Evolutionary conservation across 768 basidiomycete genomes (phyloP), one percentile per base, ranked within the genome.

Genomic region (Leucocoprinus sp.): DNA sequence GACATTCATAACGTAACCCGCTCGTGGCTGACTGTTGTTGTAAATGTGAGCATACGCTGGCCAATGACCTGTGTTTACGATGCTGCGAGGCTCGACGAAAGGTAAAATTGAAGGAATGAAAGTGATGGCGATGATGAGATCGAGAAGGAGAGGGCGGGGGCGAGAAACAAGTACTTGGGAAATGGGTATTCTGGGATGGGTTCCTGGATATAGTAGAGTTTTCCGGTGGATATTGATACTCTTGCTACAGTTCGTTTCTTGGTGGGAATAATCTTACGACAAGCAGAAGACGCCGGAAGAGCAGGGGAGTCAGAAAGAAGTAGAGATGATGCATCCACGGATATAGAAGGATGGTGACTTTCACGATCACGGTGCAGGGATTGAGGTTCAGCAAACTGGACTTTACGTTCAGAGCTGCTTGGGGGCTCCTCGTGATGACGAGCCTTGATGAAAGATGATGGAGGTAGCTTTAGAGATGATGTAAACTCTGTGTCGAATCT

Each of bases 121-220:
- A 41, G 8, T 41, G 24, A 15, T 23, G n/a, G 27, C 18, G 28
- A 12, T 27, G 12, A 5, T 19, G 31, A 31, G 42, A 40, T 14
- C 4, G 31, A 34, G 31, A 9, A 1, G 31, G 23, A 7, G 39
- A 29, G 9, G 45, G 45, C 19, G 46, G 46, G 14, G 46, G 46
- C 2, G 46, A 48, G 14, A 48, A 48, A 22, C 39, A 36, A 2
- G 46, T 41, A n/a, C 33, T 36, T 7, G 39, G 2, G 7, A 27
- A n/a, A 19, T n/a, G 17, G 46, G 23, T n/a, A 35, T 28, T 26
- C 35, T 4, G 39, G 31, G 8, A 48, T 33, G 2, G 33, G 39
- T 35, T 48, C 46, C 15, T 48, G 21, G 31, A 42, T 22, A 12
- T 41, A 48, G n/a, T 48, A 48, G 14, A 48, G 33, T 36, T 41